These are phyloP conservation scores for Camelina hispida DNA, from an alignment of 345 rosid genomes.

Conservation along the genomic window DNA sequence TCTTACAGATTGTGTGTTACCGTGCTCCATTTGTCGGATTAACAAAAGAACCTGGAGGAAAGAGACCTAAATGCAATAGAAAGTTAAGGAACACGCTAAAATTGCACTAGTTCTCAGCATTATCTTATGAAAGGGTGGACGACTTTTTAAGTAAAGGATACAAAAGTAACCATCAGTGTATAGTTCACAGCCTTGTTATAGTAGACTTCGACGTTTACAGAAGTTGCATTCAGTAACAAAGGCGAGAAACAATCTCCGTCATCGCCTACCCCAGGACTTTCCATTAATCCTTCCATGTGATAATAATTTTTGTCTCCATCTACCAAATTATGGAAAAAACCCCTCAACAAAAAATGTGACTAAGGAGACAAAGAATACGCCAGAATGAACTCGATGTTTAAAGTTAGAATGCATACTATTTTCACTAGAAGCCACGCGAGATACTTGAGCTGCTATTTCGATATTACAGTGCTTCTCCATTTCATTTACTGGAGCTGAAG, in stretches of 20 bases:
- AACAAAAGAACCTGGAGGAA: slow-evolving; percentile 94
- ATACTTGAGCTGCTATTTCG: slow-evolving; percentile 87
- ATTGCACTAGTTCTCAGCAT: slow-evolving; percentile 21
- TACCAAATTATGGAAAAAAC: slow-evolving; percentile 40
- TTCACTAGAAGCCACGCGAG: slow-evolving; percentile 57
- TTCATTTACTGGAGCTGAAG: slow-evolving; percentile 79
- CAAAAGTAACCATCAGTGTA: slow-evolving; percentile 98
- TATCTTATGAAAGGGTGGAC: slow-evolving; percentile 8
- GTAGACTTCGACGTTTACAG: slow-evolving; percentile 93
- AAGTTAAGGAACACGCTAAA: slow-evolving; percentile 64
- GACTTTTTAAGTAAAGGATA: slow-evolving; percentile 63
- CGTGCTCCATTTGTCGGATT: slow-evolving; percentile 96
- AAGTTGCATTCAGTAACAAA: slow-evolving; percentile 76
- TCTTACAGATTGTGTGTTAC: slow-evolving; percentile 97
- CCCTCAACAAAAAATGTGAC: slow-evolving; percentile 1
- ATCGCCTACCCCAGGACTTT: slow-evolving; percentile 87
- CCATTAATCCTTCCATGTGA: slow-evolving; percentile 93
- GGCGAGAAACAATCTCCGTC: slow-evolving; percentile 94
- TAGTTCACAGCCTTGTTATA: slow-evolving; percentile 98
- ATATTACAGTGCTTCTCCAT: slow-evolving; percentile 96
- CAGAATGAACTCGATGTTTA: slow-evolving; percentile 1
- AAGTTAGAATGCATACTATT: slow-evolving; percentile 38
- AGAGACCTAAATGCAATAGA: slow-evolving; percentile 62
- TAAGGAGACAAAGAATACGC: slow-evolving; percentile 24
- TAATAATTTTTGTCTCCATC: slow-evolving; percentile 79